Evolutionary conservation across 225 moss, liverwort and hornwort genomes (phyloP).

Genomic region (Anthoceros angustus): DNA sequence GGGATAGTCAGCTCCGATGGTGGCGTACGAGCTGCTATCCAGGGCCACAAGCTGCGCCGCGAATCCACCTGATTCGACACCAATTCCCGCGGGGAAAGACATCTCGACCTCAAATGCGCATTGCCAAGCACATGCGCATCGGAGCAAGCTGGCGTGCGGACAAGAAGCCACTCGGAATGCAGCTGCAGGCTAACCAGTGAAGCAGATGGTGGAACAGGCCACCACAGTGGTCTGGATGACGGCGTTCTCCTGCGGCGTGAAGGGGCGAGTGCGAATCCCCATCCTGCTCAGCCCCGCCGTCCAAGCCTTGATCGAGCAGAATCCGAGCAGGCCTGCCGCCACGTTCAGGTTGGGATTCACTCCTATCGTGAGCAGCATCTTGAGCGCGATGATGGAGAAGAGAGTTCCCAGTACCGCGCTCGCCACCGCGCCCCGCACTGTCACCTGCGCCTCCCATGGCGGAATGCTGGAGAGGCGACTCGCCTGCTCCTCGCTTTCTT

Average conservation of each 20-base stretch:
- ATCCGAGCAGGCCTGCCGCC: slow-evolving; percentile 26
- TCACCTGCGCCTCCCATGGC: slow-evolving; percentile 26
- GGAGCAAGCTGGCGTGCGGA: background rate
- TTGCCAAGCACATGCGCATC: background rate
- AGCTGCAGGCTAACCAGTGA: slow-evolving; percentile 19
- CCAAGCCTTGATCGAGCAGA: slow-evolving; percentile 31
- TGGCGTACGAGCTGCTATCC: slow-evolving; percentile 24
- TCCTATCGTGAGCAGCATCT: slow-evolving; percentile 25
- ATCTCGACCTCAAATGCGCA: background rate
- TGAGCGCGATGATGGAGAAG: slow-evolving; percentile 29
- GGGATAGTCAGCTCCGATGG: slow-evolving; percentile 26
- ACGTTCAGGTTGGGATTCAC: slow-evolving; percentile 34
- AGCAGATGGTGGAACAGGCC: slow-evolving; percentile 29
- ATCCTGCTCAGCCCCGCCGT: slow-evolving; percentile 19
- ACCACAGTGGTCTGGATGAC: slow-evolving; percentile 36
- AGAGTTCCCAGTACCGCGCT: slow-evolving; percentile 20
- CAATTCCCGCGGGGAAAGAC: background rate
- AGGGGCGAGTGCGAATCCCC: slow-evolving; percentile 30
- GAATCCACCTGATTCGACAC: slow-evolving; percentile 27
- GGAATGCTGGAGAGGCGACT: slow-evolving; percentile 12
- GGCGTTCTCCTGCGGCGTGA: slow-evolving; percentile 39
- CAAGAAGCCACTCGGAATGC: background rate
- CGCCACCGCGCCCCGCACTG: slow-evolving; percentile 22
- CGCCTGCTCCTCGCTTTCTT: too few species aligned
- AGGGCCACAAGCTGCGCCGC: slow-evolving; percentile 29